Conservation (phyloP, 2,329 filamentous ascomycete genomes). For the Arachnopeziza araneosa region DNA sequence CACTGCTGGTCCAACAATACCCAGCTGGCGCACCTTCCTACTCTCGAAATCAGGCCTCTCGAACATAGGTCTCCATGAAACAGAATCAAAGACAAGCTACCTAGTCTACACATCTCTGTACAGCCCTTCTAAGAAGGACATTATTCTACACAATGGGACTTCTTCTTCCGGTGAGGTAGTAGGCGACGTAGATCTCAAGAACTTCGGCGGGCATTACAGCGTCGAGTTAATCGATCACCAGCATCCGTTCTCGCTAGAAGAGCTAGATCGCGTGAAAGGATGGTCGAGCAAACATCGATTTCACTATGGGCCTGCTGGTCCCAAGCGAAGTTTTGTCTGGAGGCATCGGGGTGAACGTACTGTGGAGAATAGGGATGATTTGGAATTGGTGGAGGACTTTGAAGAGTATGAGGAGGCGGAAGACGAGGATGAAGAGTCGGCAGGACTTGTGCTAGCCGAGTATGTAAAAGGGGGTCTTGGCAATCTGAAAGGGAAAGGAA, state of each 20-base stretch:
- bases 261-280: conserved; percentile 5
- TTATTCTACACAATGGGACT: conserved; percentile 1
- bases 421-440: conserved; percentile 1
- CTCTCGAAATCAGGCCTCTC: background rate
- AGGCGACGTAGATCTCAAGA: conserved; percentile 8
- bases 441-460: conserved; percentile 1
- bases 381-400: conserved; percentile 3
- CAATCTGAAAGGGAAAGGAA: background rate
- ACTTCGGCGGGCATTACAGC: conserved; percentile 5
- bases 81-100: background rate
- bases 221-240: background rate
- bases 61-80: background rate
- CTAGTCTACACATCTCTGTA: conserved; percentile 4
- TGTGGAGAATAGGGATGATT: conserved; percentile 4
- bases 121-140: conserved; percentile 1
- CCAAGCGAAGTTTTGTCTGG: conserved; percentile 2
- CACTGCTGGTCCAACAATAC: background rate
- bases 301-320: background rate
- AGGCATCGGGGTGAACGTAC: conserved; percentile 1
- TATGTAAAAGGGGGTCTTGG: conserved; percentile 1
- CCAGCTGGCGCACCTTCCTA: background rate
- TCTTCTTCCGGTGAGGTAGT: background rate
- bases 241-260: background rate
- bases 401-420: background rate
- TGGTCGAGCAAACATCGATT: conserved; percentile 2